Percentiles rank a stretch among this genome's conserved stretches.
Evolutionary conservation across 441 rosid genomes (phyloP).

Genomic region (Erodium moschatum): DNA sequence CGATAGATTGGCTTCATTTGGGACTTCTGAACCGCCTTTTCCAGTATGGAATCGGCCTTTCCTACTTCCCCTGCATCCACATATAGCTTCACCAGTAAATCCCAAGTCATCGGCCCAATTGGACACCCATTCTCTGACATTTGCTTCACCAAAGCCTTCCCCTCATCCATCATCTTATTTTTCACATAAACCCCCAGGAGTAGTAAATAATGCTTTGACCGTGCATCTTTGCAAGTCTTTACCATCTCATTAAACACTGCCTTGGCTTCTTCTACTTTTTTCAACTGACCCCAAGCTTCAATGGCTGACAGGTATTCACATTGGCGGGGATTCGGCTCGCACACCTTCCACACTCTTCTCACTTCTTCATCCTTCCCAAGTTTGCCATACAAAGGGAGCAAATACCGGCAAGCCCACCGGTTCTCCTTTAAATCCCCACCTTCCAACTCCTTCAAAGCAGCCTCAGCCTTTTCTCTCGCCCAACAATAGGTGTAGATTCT

Average conservation of each 20-base stretch:
- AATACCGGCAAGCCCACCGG: neutral
- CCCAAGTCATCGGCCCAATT: conserved; percentile 11
- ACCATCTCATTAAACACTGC: conserved; percentile 23
- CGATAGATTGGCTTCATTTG: conserved; percentile 14
- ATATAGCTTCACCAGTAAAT: conserved; percentile 23
- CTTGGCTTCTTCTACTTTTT: conserved; percentile 30
- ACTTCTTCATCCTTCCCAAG: conserved; percentile 26
- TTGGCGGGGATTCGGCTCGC: conserved; percentile 20
- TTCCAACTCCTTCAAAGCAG: conserved; percentile 10
- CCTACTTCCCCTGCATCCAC: conserved; percentile 25
- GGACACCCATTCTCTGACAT: conserved; percentile 18
- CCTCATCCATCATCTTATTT: conserved; percentile 22
- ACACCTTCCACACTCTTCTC: conserved; percentile 28
- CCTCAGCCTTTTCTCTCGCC: conserved; percentile 24
- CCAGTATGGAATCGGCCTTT: conserved; percentile 16
- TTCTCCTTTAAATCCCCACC: neutral
- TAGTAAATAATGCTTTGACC: conserved; percentile 13
- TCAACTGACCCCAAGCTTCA: conserved; percentile 31
- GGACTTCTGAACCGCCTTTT: conserved; percentile 4
- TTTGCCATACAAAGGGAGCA: conserved; percentile 20
- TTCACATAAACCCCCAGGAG: conserved; percentile 20
- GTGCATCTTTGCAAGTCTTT: conserved; percentile 18
- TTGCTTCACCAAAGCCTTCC: conserved; percentile 23
- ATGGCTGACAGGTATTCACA: conserved; percentile 29
- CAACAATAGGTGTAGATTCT: conserved; percentile 22